Conservation (phyloP, 2,329 filamentous ascomycete genomes). For the Teratosphaeria pseudoeucalypti region DNA sequence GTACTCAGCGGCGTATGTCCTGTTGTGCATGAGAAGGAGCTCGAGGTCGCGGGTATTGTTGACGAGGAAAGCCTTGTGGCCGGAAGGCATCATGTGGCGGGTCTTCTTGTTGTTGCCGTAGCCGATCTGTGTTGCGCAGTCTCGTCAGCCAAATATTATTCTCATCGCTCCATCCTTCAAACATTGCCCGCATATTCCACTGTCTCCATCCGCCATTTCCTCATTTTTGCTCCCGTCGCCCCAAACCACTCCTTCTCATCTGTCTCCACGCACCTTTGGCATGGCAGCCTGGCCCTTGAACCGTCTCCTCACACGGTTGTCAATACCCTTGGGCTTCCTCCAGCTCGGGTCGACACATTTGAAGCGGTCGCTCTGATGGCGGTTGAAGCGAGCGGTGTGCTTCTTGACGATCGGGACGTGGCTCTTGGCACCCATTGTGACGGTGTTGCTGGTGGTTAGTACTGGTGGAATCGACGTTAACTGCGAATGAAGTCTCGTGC, state of each 20-base stretch:
- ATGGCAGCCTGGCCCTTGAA: conserved; percentile 94
- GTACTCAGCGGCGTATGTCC: conserved; percentile 96
- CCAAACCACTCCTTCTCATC: conserved; percentile 3
- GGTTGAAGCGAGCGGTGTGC: conserved; percentile 94
- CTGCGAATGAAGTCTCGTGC: background rate
- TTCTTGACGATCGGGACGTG: conserved; percentile 99
- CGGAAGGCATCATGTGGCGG: conserved; percentile 94
- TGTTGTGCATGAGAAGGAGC: conserved; percentile 99
- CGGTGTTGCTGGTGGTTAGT: conserved; percentile 17
- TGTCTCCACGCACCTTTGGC: conserved; percentile 73
- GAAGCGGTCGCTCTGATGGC: conserved; percentile 97
- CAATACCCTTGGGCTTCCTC: conserved; percentile 99
- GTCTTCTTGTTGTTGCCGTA: conserved; percentile 99
- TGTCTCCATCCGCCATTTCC: conserved; percentile 1
- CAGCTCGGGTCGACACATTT: conserved; percentile 82
- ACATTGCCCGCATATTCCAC: background rate
- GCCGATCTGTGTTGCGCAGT: conserved; percentile 60
- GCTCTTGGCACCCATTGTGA: conserved; percentile 70
- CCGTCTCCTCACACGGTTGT: conserved; percentile 92
- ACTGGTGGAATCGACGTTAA: background rate
- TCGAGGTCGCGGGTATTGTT: conserved; percentile 94
- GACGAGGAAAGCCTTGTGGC: conserved; percentile 99
- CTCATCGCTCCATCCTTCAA: background rate
- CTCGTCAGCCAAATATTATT: conserved; percentile 1
- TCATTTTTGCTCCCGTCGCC: background rate